A percentile compares a stretch with the other conserved stretches of the same genome.
These are phyloP conservation scores for Geotrichum klebahnii DNA, from an alignment of 1,139 yeast species.

Conservation along the genomic window DNA sequence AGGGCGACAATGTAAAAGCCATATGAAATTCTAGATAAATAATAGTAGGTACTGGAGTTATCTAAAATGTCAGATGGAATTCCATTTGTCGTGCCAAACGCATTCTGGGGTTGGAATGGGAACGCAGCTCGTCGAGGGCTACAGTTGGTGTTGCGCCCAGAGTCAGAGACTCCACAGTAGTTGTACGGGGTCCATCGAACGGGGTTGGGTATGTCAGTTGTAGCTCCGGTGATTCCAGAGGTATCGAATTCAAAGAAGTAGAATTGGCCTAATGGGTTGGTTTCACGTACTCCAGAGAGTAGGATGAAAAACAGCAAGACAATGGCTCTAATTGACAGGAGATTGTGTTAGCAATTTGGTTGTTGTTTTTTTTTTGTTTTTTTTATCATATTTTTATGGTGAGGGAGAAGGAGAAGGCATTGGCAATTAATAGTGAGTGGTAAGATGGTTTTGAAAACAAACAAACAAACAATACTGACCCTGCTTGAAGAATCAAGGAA, in stretches of 20 bases:
- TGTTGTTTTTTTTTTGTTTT: neutral
- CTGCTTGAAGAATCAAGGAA: constrained; percentile 16
- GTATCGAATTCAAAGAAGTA: constrained; percentile 74
- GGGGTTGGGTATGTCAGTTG: constrained; percentile 32
- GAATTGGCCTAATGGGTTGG: constrained; percentile 51
- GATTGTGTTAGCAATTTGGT: neutral
- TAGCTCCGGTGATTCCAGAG: constrained; percentile 49
- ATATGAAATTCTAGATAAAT: constrained; percentile 62
- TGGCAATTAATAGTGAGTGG: no score
- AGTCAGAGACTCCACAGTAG: constrained; percentile 49
- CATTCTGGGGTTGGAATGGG: constrained; percentile 62
- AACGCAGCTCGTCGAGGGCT: constrained; percentile 51
- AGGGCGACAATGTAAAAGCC: constrained; percentile 62
- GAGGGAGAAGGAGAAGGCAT: no score
- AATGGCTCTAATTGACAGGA: constrained; percentile 43
- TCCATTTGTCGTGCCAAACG: constrained; percentile 46
- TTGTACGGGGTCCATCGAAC: constrained; percentile 74
- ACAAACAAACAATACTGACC: no score
- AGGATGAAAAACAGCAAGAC: constrained; percentile 58
- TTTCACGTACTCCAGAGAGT: constrained; percentile 55
- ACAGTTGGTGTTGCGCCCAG: constrained; percentile 46
- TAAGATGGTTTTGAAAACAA: constrained; percentile 7
- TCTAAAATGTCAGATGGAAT: constrained; percentile 50
- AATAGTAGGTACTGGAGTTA: constrained; percentile 52
- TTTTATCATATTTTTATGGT: no score